A percentile compares a stretch with the other conserved stretches of the same genome.
phyloP scores from a whole-genome alignment of 2,329 filamentous ascomycete species.

The Venturia asperata region DNA sequence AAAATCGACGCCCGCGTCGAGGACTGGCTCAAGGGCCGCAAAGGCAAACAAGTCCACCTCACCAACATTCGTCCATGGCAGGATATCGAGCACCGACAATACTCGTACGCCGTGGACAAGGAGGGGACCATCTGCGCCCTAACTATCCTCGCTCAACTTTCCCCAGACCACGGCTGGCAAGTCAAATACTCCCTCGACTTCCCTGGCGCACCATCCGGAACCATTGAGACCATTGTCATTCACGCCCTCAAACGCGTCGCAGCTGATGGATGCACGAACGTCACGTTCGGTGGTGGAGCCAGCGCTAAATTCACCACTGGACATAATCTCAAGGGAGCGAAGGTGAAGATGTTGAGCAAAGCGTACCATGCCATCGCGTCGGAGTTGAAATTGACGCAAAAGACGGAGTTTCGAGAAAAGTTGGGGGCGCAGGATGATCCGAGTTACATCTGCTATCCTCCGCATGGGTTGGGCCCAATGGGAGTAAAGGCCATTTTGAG shows the following conservation, averaged over 20 bases:
- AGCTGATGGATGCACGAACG: conserved; percentile 52
- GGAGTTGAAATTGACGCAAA: conserved; percentile 73
- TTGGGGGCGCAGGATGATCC: conserved; percentile 77
- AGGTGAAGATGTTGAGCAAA: conserved; percentile 72
- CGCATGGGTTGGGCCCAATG: conserved; percentile 72
- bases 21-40: conserved; percentile 73
- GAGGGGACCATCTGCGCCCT: conserved; percentile 67
- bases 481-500: conserved; percentile 80
- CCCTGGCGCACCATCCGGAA: conserved; percentile 74
- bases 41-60: conserved; percentile 80
- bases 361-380: conserved; percentile 77
- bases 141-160: conserved; percentile 75
- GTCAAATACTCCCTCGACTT: conserved; percentile 96
- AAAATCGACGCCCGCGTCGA: conserved; percentile 66
- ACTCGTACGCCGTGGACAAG: conserved; percentile 70
- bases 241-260: conserved; percentile 58
- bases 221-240: conserved; percentile 76
- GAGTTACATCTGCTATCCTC: conserved; percentile 84
- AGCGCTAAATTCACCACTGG: conserved; percentile 67
- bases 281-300: conserved; percentile 85
- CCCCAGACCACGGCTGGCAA: conserved; percentile 79
- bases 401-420: conserved; percentile 86
- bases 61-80: conserved; percentile 88
- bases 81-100: conserved; percentile 73
- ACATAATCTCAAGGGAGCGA: conserved; percentile 71